These are phyloP conservation scores for Aspergillus alliaceus DNA, from an alignment of 2,329 filamentous ascomycete species.

Conservation along the genomic window DNA sequence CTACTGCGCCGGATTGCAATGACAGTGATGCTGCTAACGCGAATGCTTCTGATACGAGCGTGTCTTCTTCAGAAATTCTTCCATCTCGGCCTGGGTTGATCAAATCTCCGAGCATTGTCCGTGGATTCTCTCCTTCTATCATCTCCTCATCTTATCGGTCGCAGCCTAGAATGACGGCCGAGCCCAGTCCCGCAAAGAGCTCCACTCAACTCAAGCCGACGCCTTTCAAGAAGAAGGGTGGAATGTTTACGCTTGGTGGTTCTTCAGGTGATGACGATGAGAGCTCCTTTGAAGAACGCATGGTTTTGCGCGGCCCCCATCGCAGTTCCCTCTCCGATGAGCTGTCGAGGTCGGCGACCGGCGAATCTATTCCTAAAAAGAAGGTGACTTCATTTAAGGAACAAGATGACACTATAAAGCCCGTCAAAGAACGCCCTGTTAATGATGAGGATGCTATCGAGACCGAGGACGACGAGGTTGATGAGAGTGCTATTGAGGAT, in stretches of 20 bases:
- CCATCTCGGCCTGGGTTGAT: conserved; percentile 51
- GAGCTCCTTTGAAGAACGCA: conserved; percentile 67
- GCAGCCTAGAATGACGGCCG: conserved; percentile 55
- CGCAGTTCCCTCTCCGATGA: conserved; percentile 58
- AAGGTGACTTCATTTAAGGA: conserved; percentile 84
- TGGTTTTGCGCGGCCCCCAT: conserved; percentile 53
- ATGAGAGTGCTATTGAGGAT: conserved; percentile 80
- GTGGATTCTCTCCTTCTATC: conserved; percentile 79
- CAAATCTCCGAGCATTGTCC: conserved; percentile 69
- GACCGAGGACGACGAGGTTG: conserved; percentile 67
- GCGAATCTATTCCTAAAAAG: conserved; percentile 49
- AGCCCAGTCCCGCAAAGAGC: conserved; percentile 53
- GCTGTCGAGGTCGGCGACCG: conserved; percentile 45
- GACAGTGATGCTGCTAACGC: conserved; percentile 45
- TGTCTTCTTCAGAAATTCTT: conserved; percentile 52
- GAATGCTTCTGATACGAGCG: conserved; percentile 61
- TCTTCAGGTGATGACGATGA: conserved; percentile 84
- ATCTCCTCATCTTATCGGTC: conserved; percentile 68
- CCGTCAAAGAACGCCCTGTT: conserved; percentile 57
- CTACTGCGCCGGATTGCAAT: conserved; percentile 48
- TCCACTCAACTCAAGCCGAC: conserved; percentile 62
- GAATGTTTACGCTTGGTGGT: conserved; percentile 71
- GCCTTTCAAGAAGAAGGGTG: conserved; percentile 64
- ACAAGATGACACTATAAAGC: conserved; percentile 67
- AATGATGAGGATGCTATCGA: conserved; percentile 60